Conservation (phyloP, 2,329 filamentous ascomycete species). For the Harringtonia aguacate region DNA sequence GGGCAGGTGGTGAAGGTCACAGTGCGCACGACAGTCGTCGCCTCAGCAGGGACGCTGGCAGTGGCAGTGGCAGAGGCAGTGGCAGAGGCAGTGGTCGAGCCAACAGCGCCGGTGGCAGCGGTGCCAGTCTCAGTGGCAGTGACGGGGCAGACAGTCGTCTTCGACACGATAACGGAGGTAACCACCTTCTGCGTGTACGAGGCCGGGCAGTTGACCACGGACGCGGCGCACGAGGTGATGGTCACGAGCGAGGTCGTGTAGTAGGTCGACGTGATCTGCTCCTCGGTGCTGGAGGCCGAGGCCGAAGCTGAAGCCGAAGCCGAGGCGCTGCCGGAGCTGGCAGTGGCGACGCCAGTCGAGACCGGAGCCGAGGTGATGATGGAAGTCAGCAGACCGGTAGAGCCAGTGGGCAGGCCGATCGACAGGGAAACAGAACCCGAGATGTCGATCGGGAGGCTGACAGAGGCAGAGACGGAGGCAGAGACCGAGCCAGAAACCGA, state of each 20-base stretch:
- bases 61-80: constrained; percentile 1
- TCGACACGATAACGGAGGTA: constrained; percentile 14
- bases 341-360: constrained; percentile 4
- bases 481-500: background rate
- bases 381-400: background rate
- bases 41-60: constrained; percentile 3
- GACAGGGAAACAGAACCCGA: too few species aligned
- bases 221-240: constrained; percentile 18
- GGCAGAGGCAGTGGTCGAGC: constrained; percentile 1
- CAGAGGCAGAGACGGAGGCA: background rate
- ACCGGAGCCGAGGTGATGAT: constrained; percentile 9
- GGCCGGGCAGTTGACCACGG: constrained; percentile 20
- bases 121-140: constrained; percentile 7
- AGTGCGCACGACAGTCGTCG: constrained; percentile 11
- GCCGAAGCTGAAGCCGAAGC: too few species aligned
- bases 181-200: constrained; percentile 19
- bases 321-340: constrained; percentile 8
- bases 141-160: constrained; percentile 17
- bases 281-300: background rate
- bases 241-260: constrained; percentile 16
- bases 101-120: constrained; percentile 1
- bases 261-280: constrained; percentile 16
- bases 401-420: too few species aligned
- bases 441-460: too few species aligned
- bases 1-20: constrained; percentile 13